These are phyloP conservation scores for Phaeoacremonium minimum DNA, from an alignment of 2,329 filamentous ascomycete species.

Conservation along the genomic window DNA sequence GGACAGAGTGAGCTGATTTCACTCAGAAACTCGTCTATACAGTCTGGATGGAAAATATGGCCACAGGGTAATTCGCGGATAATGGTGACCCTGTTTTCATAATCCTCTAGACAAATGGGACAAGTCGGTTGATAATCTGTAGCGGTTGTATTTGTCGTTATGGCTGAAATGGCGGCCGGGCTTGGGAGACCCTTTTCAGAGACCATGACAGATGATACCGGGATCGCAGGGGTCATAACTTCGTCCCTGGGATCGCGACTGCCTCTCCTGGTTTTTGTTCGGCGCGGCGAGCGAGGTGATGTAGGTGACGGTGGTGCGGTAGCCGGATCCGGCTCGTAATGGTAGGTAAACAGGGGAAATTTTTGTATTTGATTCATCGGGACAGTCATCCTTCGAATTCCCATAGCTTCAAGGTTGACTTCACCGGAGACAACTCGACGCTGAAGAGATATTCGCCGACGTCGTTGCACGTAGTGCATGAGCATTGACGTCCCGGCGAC, in stretches of 20 bases:
- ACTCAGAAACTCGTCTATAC: conserved; percentile 80
- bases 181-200: conserved; percentile 16
- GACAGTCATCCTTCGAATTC: conserved; percentile 77
- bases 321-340: conserved; percentile 42
- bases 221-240: conserved; percentile 2
- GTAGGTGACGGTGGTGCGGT: conserved; percentile 30
- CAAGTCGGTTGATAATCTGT: conserved; percentile 75
- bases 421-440: conserved; percentile 72
- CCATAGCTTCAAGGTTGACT: conserved; percentile 80
- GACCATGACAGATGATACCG: conserved; percentile 4
- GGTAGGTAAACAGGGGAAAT: conserved; percentile 78
- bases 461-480: conserved; percentile 76
- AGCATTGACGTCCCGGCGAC: conserved; percentile 62
- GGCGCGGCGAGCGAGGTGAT: conserved; percentile 17
- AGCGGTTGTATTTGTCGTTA: conserved; percentile 28
- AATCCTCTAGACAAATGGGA: conserved; percentile 86
- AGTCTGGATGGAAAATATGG: conserved; percentile 90
- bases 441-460: conserved; percentile 63
- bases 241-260: too few species aligned
- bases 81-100: conserved; percentile 61
- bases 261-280: conserved; percentile 3
- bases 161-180: conserved; percentile 11
- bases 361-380: conserved; percentile 66
- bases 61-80: conserved; percentile 85
- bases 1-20: conserved; percentile 83